Evolutionary conservation across 2,329 filamentous ascomycete species (phyloP).

Genomic region (Allantophomopsis lycopodina): DNA sequence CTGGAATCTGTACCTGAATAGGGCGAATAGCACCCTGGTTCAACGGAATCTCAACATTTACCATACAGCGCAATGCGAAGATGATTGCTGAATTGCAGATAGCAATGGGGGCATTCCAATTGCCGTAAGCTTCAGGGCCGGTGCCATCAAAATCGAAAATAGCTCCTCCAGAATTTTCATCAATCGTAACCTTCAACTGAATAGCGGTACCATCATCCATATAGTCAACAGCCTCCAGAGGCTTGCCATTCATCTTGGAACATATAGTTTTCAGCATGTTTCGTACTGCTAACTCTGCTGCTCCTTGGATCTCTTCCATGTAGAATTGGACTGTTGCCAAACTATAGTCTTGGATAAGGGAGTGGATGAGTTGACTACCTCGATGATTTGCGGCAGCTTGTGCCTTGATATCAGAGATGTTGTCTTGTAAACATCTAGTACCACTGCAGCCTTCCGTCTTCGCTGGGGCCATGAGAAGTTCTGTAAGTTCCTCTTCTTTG

Average conservation of each 20-base stretch:
- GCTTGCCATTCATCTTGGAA: conserved; percentile 47
- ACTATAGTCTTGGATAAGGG: conserved; percentile 63
- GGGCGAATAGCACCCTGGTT: conserved; percentile 72
- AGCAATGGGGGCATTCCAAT: conserved; percentile 66
- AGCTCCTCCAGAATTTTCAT: conserved; percentile 56
- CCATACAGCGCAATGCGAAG: conserved; percentile 66
- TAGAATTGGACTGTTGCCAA: conserved; percentile 65
- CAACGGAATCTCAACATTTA: conserved; percentile 67
- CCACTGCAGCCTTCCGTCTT: conserved; percentile 62
- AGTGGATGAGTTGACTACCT: conserved; percentile 61
- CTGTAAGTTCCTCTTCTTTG: conserved; percentile 58
- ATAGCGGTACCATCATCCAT: conserved; percentile 82
- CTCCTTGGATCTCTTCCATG: conserved; percentile 68
- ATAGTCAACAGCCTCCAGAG: conserved; percentile 58
- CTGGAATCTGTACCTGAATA: conserved; percentile 56
- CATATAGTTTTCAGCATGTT: conserved; percentile 55
- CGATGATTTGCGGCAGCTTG: conserved; percentile 77
- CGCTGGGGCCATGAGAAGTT: conserved; percentile 58
- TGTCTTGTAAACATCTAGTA: conserved; percentile 64
- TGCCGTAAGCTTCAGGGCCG: conserved; percentile 61
- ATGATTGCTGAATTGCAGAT: conserved; percentile 73
- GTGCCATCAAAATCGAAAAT: conserved; percentile 66
- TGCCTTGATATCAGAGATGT: conserved; percentile 72
- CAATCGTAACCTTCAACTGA: conserved; percentile 55
- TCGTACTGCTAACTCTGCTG: conserved; percentile 61